Evolutionary conservation across 2,329 filamentous ascomycete genomes (phyloP).

Genomic region (Alternaria sp.): DNA sequence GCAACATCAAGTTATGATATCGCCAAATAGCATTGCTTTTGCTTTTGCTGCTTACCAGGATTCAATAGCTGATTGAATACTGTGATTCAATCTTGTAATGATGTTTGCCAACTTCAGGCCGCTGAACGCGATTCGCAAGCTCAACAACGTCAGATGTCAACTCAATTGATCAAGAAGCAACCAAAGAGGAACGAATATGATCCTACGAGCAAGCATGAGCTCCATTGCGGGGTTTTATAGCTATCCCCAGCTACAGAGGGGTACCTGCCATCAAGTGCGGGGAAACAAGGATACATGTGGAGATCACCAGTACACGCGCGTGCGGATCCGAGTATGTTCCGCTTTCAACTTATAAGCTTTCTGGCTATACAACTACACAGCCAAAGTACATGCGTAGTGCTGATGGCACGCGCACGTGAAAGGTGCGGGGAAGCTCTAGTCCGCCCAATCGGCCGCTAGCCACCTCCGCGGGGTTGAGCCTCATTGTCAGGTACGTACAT

Average conservation of each 20-base stretch:
- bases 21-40: not conserved
- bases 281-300: constrained; percentile 36
- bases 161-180: not conserved
- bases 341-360: not conserved
- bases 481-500: constrained; percentile 2
- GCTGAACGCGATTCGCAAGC: not conserved
- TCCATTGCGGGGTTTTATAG: constrained; percentile 35
- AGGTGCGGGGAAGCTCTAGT: constrained; percentile 23
- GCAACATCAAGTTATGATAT: rapidly evolving
- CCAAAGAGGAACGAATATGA: not conserved
- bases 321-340: constrained; percentile 34
- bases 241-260: constrained; percentile 17
- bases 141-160: not conserved
- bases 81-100: not conserved
- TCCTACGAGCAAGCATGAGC: not conserved
- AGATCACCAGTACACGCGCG: constrained; percentile 13
- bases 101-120: not conserved
- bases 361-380: not conserved
- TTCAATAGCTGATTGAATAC: not conserved
- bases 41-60: not conserved
- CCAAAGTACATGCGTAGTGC: not conserved
- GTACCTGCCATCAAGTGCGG: constrained; percentile 29
- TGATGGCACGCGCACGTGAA: not conserved
- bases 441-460: constrained; percentile 25
- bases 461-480: constrained; percentile 20